Base-by-base conservation (phyloP, 2,329 filamentous ascomycete species). In the Colletotrichum euphorbiae region DNA sequence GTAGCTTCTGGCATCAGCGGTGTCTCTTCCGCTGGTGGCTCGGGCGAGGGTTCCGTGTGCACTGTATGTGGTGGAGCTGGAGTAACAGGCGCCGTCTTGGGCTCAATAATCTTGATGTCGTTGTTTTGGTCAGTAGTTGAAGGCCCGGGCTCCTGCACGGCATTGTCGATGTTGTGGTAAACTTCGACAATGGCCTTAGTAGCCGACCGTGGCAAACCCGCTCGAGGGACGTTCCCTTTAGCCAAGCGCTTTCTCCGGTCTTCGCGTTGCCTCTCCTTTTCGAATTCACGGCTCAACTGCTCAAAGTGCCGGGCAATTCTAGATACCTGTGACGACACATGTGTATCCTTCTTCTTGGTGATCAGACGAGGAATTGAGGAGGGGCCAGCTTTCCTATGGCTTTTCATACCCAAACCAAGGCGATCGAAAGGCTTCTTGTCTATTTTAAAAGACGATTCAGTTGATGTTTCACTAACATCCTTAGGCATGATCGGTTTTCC, bases 151-250 rank as follows among this genome's bases (percentile, higher is more conserved):
- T 97, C 94, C 72, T 94, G 91, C 11, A 98, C 94, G 19, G 97
- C 96, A 78, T 98, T 94, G 65, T 94, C 91, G 4, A 97, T 93
- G 77, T 97, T 93, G 72, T 93, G 92, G 77, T 98, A 99, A 8
- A 99, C 94, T 78, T 98, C 93, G 15, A 99, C 94, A 69, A 97
- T 95, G 6, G 96, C 94, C 74, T 94, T 96, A n/a, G 95, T 97
- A 17, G 93, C 94, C 45, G 94, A 93, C 71, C 96, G 89, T 19
- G 96, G 95, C 21, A 89, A 80, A 76, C 95, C 95, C 1, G 93
- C 93, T 70, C 94, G 88, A 13, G 93, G 93, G 77, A 87, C 84
- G 48, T 85, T 83, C 21, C 88, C 86, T 75, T 90, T 93, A 51
- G 93, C 92, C 28, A 93, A 92, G 67, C 93, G 85, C 77, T 94